Evolutionary conservation across 2,329 filamentous ascomycete species (phyloP), one percentile per base, ranked within the genome.

Genomic region (Uncinocarpus reesii): DNA sequence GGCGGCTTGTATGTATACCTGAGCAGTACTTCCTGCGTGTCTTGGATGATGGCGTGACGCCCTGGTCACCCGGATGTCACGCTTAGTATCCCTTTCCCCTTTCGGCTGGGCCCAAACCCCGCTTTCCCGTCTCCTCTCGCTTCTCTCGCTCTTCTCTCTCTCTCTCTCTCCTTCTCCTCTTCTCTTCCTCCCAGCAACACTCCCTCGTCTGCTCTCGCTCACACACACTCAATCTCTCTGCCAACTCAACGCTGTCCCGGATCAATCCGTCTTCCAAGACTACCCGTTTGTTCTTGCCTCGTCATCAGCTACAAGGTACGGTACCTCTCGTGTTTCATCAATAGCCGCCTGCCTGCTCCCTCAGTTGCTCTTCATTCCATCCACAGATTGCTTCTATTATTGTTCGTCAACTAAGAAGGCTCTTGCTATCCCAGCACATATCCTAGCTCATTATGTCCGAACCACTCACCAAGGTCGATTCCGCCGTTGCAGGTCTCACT

Each of bases 381-480:
- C 29, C n/a, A 18, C 8, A 37, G 11, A 6, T 41, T 20, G 2
- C 18, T 15, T 41, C n/a, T 11, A n/a, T n/a, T n/a, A n/a, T n/a
- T n/a, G n/a, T n/a, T n/a, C n/a, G n/a, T n/a, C n/a, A n/a, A n/a
- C n/a, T n/a, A n/a, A n/a, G n/a, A n/a, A n/a, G n/a, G n/a, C n/a
- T n/a, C n/a, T 40, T 29, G 6, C 32, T 42, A 36, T 21, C 13
- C 23, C 43, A 47, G 45, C 28, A 49, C 35, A 38, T 32, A n/a
- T 15, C n/a, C 4, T 8, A 15, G 3, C 16, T 41, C 26, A 28
- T 42, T 64, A 79, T 81, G 78, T 72, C 78, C 60, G 73, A 71
- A 61, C 78, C 83, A 61, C 79, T 94, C 65, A 77, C 78, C 70
- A 94, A 93, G 75, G 81, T 95, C 73, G 89, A 95, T 71, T 95